These are phyloP conservation scores for Sistotremastrum suecicum DNA, from an alignment of 768 basidiomycete species.

Conservation along the genomic window DNA sequence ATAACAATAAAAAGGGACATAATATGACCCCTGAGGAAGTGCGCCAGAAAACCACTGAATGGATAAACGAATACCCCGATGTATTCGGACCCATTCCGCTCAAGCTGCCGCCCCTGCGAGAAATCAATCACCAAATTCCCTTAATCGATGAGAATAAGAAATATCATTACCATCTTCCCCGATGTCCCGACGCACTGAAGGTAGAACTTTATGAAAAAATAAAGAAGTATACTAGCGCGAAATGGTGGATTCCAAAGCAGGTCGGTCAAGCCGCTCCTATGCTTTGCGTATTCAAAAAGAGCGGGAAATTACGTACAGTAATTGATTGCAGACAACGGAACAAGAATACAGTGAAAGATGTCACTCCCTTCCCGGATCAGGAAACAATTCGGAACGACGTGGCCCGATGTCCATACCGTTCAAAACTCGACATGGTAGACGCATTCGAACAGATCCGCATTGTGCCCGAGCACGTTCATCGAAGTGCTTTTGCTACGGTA, in stretches of 20 bases:
- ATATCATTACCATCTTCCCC: conserved; percentile 18
- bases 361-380: conserved; percentile 28
- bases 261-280: conserved; percentile 19
- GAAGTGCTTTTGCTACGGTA: conserved; percentile 22
- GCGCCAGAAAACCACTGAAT: neutral
- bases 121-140: conserved; percentile 27
- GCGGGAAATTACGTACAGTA: conserved; percentile 19
- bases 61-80: conserved; percentile 15
- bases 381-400: conserved; percentile 19
- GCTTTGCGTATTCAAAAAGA: conserved; percentile 19
- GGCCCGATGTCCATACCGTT: conserved; percentile 12
- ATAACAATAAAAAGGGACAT: no score
- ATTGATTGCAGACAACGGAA: conserved; percentile 23
- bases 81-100: conserved; percentile 9
- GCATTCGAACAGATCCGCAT: conserved; percentile 31
- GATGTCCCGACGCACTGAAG: conserved; percentile 19
- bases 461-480: conserved; percentile 14
- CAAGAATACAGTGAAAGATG: conserved; percentile 25
- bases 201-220: conserved; percentile 19
- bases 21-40: neutral
- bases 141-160: conserved; percentile 20
- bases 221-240: conserved; percentile 14
- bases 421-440: conserved; percentile 27
- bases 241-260: conserved; percentile 19
- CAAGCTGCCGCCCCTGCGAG: conserved; percentile 21